A percentile compares a stretch with the other conserved stretches of the same genome.
phyloP scores from a whole-genome alignment of 1,139 yeast species.

The Pichia sp. region DNA sequence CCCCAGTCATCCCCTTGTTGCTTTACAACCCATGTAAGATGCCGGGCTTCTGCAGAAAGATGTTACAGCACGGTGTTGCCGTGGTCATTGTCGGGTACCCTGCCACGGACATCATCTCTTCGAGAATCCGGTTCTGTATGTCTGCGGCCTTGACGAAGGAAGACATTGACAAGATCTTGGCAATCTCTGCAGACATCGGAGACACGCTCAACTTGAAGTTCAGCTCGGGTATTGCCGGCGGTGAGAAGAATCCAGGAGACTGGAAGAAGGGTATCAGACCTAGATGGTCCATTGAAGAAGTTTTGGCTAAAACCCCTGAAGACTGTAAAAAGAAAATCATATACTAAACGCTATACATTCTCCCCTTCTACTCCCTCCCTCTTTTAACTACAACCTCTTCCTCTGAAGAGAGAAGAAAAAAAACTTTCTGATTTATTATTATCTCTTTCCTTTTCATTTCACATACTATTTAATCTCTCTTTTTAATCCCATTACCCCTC shows the following conservation, averaged over 20 bases:
- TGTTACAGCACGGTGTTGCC: conserved; percentile 77
- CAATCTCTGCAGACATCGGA: conserved; percentile 74
- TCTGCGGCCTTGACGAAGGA: conserved; percentile 89
- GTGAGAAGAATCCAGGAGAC: conserved; percentile 47
- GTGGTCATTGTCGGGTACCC: conserved; percentile 97
- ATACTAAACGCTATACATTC: neutral
- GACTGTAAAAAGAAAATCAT: conserved; percentile 53
- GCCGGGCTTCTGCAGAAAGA: conserved; percentile 85
- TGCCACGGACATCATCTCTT: conserved; percentile 87
- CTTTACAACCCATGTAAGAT: conserved; percentile 87
- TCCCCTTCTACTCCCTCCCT: neutral
- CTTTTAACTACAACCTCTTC: neutral
- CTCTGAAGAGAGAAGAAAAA: no score
- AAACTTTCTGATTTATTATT: neutral
- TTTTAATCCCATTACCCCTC: neutral
- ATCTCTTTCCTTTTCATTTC: neutral
- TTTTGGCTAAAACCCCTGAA: conserved; percentile 64
- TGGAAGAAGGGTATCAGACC: conserved; percentile 53
- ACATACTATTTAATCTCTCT: neutral
- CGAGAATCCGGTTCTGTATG: conserved; percentile 90
- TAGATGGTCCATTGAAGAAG: conserved; percentile 76
- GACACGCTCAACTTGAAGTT: conserved; percentile 71
- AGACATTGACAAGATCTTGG: conserved; percentile 79
- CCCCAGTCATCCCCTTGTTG: conserved; percentile 90
- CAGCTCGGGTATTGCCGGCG: conserved; percentile 74